Evolutionary conservation across 805 yeast genomes (phyloP), one percentile per base, ranked within the genome.

Genomic region (Starmera amethionina): DNA sequence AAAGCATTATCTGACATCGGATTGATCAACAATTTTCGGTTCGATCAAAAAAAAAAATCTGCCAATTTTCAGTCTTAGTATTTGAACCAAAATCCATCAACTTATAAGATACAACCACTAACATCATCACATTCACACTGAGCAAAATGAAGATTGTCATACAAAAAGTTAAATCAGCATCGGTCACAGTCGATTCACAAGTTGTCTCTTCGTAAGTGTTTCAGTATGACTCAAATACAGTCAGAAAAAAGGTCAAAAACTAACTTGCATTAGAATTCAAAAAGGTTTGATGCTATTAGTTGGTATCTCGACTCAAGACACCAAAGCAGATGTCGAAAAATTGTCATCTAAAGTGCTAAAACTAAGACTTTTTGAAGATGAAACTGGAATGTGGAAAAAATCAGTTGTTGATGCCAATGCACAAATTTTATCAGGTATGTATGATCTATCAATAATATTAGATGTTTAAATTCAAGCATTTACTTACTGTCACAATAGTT

Each of bases 141-240:
- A 16, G 18, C n/a, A 19, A 27, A 15, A 90, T 90, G 98, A 81
- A 79, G 58, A 86, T 89, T 4, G 96, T 93, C 1, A 75, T 93
- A 30, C 98, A 93, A 56, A 77, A 84, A 54, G 97, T 90, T 7
- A 84, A 82, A 45, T 70, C 73, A 36, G 97, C 97, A 0, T 82
- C 95, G 0, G 98, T 93, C 0, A 75, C 86, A 0, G 98, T 93
- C 1, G 86, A 88, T 39, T 65, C 68, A 8, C 55, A 70, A 38
- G 67, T 83, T 0, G 73, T 89, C 1, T 87, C 97, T 1, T 65
- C 75, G 78, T 73, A 59, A 38, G 59, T 50, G n/a, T 16, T 29
- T 18, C 10, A 15, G 10, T 29, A 16, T 36, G 35, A 38, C 37
- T 34, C 40, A 43, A 13, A 22, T 13, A 6, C n/a, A 13, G 11